Evolutionary conservation across 2,329 filamentous ascomycete species (phyloP).

Genomic region (Amylocarpus encephaloides): DNA sequence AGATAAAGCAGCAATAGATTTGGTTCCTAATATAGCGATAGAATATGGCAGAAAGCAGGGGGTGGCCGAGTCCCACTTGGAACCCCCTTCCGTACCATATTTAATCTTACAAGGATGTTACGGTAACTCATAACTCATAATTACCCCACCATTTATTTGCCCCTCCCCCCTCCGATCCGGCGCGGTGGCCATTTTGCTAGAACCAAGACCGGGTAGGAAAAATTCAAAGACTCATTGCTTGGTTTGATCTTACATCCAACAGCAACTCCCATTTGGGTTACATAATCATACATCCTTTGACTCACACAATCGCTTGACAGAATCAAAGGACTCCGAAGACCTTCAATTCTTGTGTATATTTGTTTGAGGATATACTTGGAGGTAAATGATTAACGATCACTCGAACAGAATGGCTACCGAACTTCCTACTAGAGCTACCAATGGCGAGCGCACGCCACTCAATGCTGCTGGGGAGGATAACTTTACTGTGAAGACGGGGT

Average conservation of each 20-base stretch:
- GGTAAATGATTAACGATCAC: conserved; percentile 23
- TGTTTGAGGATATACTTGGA: background rate
- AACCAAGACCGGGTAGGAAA: conserved; percentile 1
- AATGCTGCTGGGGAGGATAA: conserved; percentile 30
- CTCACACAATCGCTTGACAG: too few relatives aligned
- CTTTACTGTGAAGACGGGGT: conserved; percentile 88
- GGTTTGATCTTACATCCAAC: background rate
- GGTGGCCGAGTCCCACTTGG: too few relatives aligned
- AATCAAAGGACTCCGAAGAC: too few relatives aligned
- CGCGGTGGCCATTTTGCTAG: background rate
- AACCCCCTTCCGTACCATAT: too few relatives aligned
- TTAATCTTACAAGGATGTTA: too few relatives aligned
- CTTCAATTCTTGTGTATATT: too few relatives aligned
- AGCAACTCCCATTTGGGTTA: too few relatives aligned
- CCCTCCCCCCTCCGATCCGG: conserved; percentile 1
- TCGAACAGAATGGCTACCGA: conserved; percentile 33
- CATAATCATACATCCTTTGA: too few relatives aligned
- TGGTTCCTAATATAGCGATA: too few relatives aligned
- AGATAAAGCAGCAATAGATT: too few relatives aligned
- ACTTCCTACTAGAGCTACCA: conserved; percentile 36
- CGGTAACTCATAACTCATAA: too few relatives aligned
- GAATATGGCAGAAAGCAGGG: too few relatives aligned
- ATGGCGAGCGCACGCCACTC: conserved; percentile 17
- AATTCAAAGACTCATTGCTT: conserved; percentile 5
- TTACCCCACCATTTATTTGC: background rate